Conservation (phyloP, 176 grass and related monocot species). For the Aegilops tauschii region DNA sequence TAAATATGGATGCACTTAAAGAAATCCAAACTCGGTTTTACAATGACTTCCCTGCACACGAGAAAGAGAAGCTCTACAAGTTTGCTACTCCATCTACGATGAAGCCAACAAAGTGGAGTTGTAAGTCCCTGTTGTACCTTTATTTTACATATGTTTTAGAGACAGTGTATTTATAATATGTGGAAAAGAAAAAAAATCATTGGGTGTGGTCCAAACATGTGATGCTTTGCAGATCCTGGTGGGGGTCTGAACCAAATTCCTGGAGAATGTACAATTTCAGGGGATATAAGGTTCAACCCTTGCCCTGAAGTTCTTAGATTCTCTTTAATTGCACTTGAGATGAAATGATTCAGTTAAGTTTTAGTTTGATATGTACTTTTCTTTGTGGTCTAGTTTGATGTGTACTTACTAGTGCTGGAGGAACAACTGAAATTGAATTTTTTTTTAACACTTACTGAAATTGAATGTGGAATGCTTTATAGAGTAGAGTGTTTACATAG, state of each 20-base stretch:
- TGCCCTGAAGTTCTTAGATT: not conserved
- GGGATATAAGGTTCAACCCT: conserved; percentile 71
- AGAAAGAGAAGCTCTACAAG: conserved; percentile 73
- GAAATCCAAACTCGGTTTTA: conserved; percentile 89
- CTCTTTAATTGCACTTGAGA: not conserved
- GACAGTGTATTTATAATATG: not conserved
- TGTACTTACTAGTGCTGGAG: not conserved
- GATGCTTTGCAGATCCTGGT: conserved; percentile 71
- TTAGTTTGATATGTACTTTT: not conserved
- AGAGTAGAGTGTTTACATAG: not conserved
- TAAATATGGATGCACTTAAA: conserved; percentile 93
- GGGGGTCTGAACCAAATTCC: conserved; percentile 95
- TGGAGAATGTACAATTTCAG: conserved; percentile 95
- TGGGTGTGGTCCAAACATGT: conserved; percentile 10
- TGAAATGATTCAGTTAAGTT: not conserved
- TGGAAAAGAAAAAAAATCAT: not conserved
- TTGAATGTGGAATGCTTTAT: not conserved
- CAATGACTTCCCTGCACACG: conserved; percentile 66
- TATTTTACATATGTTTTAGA: not conserved
- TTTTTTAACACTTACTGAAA: not conserved
- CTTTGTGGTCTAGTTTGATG: too few species aligned
- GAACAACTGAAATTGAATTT: not conserved
- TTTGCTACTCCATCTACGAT: conserved; percentile 97
- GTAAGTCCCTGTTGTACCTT: conserved; percentile 44
- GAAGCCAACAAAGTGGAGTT: conserved; percentile 98